phyloP scores from a whole-genome alignment of 2,329 filamentous ascomycete genomes.

The Saccharata proteae region DNA sequence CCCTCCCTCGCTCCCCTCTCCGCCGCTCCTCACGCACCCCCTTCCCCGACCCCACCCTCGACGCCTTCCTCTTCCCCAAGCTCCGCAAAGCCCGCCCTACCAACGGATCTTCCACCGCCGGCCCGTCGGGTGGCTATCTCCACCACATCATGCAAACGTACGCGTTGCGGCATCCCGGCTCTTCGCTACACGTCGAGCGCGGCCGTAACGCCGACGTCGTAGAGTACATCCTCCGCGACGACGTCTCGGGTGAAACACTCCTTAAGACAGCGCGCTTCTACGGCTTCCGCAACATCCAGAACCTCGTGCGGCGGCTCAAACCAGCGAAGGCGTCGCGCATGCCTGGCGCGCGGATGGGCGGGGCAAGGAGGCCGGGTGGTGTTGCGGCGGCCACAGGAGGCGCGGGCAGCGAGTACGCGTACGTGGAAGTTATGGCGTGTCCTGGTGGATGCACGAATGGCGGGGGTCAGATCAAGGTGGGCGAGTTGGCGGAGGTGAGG shows the following conservation, averaged over 20 bases:
- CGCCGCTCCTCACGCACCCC: constrained; percentile 32
- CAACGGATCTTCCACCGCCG: constrained; percentile 44
- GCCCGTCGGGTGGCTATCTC: constrained; percentile 80
- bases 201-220: constrained; percentile 86
- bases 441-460: constrained; percentile 98
- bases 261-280: constrained; percentile 64
- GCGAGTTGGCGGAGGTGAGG: constrained; percentile 49
- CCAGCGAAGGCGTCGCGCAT: constrained; percentile 57
- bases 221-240: constrained; percentile 59
- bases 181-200: constrained; percentile 55
- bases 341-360: constrained; percentile 20
- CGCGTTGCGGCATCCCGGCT: constrained; percentile 52
- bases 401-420: constrained; percentile 55
- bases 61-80: constrained; percentile 63
- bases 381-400: constrained; percentile 46
- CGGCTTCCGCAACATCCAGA: constrained; percentile 96
- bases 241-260: constrained; percentile 19
- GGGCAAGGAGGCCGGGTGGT: constrained; percentile 53
- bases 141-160: constrained; percentile 71
- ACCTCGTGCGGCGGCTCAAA: constrained; percentile 83
- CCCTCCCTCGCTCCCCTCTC: constrained; percentile 49
- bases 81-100: constrained; percentile 17
- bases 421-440: constrained; percentile 98
- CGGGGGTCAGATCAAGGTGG: constrained; percentile 85
- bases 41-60: constrained; percentile 63